Percentiles rank a stretch among this genome's conserved stretches.
Conservation (phyloP, 2,329 filamentous ascomycete genomes). For the Colletotrichum sp. region DNA sequence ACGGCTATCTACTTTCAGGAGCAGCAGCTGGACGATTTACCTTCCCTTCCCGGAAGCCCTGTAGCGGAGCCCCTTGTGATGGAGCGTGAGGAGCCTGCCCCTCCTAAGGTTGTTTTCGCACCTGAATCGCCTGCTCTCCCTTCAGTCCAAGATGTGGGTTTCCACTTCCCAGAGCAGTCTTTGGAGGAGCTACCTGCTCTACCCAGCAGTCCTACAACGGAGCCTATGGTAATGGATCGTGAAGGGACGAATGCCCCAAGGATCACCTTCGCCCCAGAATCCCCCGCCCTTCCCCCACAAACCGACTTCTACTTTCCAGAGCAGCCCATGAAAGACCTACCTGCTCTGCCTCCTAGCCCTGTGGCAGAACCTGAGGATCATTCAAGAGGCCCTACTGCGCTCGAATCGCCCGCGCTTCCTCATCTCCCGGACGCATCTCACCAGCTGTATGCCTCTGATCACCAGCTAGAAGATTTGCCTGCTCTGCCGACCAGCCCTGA, state of each 20-base stretch:
- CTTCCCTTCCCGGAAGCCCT: neutral
- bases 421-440: neutral
- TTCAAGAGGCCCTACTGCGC: neutral
- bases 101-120: neutral
- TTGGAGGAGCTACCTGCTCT: neutral
- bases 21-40: neutral
- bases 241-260: neutral
- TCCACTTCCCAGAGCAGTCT: neutral
- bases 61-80: neutral
- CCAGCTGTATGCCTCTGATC: neutral
- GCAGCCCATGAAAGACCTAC: neutral
- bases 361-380: neutral
- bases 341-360: neutral
- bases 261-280: neutral
- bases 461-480: conserved; percentile 10
- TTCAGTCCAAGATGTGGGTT: neutral
- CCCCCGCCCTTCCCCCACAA: neutral
- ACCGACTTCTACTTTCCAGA: neutral
- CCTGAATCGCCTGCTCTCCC: neutral
- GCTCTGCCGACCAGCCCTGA: conserved; percentile 18
- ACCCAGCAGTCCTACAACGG: neutral
- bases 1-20: neutral
- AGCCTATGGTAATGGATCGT: neutral
- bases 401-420: neutral
- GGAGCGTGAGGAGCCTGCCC: neutral